Base-by-base conservation (phyloP, 2,329 filamentous ascomycete species). In the Phyllachora maydis region DNA sequence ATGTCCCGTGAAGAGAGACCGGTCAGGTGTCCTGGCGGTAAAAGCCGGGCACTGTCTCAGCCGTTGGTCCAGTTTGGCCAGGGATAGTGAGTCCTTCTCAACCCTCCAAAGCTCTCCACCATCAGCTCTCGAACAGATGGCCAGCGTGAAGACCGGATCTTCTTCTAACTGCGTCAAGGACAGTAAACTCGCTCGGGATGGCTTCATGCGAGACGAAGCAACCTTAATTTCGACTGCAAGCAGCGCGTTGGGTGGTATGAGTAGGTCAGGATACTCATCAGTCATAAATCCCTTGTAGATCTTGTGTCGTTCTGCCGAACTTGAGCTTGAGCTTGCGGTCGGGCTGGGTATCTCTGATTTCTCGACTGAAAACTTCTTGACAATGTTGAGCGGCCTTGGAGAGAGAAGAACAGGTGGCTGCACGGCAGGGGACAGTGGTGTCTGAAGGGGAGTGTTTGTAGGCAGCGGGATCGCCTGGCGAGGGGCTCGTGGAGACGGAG, bases 131-230 rank as follows among this genome's bases (percentile, higher is more conserved):
- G 76, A 76, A 36, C 81, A 74, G 17, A 98, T 55, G 11, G 82
- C 83, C 25, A 98, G 55, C 0, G 82, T 92, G 39, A 95, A 93
- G 1, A 95, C 85, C 0, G 83, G 81, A 36, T 93, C 83, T 40
- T 92, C 85, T 28, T 93, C 83, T 11, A 76, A 56, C 30, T 78
- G 72, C 23, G 69, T 85, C 8, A 82, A 55, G 2, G 71, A 77
- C 38, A 92, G 55, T 35, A 88, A 65, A 42, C 83, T 93, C 18
- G 81, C 70, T 32, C 85, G 62, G 1, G 85, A 92, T 9, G 85
- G 88, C 40, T 79, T 82, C 56, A 98, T 70, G n/a, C 88, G 71
- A 12, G 88, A 95, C 4, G 88, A 95, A 4, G 82, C 79, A 4
- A 93, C 85, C 42, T 66, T 78, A 22, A 93, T 70, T 32, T 76